These are phyloP conservation scores for Castanea sativa DNA, from an alignment of 306 rosid genomes.

Conservation along the genomic window DNA sequence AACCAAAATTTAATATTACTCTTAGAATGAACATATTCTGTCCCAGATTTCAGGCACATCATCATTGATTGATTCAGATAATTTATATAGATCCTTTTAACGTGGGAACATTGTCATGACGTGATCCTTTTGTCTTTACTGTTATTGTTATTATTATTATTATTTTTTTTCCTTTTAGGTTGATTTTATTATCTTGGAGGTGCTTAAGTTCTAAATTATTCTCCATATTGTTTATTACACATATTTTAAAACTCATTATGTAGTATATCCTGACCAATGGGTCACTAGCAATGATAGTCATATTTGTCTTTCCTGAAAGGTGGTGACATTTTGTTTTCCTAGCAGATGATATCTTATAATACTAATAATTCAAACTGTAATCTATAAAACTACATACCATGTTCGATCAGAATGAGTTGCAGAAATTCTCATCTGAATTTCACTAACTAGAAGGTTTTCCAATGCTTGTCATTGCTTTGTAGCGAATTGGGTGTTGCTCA, in stretches of 20 bases:
- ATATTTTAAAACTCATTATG: background rate
- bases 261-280: background rate
- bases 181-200: background rate
- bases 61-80: background rate
- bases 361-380: background rate
- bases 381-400: background rate
- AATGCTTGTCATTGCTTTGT: constrained; percentile 19
- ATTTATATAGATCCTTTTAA: background rate
- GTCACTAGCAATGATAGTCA: background rate
- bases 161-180: background rate
- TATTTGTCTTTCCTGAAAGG: background rate
- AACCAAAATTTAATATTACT: background rate
- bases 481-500: background rate
- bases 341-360: background rate
- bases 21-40: background rate
- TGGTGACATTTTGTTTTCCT: background rate
- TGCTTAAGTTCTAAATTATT: background rate
- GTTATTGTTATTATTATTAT: background rate
- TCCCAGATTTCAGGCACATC: background rate
- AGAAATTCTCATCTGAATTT: background rate
- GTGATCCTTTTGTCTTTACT: background rate
- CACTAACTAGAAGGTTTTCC: background rate
- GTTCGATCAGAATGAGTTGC: background rate
- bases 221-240: background rate
- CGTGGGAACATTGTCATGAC: background rate